Conservation (phyloP, 305 asterid species). For the Solanum hybrid region DNA sequence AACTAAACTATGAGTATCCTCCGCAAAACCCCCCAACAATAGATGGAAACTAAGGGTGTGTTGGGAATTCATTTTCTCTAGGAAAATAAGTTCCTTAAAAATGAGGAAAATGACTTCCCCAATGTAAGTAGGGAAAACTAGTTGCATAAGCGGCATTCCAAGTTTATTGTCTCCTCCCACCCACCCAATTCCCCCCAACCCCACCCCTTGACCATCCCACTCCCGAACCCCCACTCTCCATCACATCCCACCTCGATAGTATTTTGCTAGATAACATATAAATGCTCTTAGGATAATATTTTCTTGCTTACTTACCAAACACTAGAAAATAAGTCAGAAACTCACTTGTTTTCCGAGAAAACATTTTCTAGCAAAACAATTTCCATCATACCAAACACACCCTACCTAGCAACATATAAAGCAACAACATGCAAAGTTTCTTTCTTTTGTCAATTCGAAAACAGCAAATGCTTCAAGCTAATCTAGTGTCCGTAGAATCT, state of each 20-base stretch:
- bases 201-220: neutral
- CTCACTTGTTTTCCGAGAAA: neutral
- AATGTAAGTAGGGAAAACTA: neutral
- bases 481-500: neutral
- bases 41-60: neutral
- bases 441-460: neutral
- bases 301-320: neutral
- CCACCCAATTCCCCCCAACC: neutral
- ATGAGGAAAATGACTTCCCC: neutral
- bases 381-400: neutral
- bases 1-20: neutral
- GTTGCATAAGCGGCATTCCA: neutral
- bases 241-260: neutral
- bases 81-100: neutral
- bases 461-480: neutral
- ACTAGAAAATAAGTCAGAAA: neutral
- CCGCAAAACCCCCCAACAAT: neutral
- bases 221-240: neutral
- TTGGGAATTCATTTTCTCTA: accelerated
- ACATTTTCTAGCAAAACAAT: neutral
- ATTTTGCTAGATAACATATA: neutral
- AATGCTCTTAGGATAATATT: neutral
- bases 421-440: neutral
- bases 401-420: neutral
- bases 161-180: neutral